These are phyloP conservation scores for Arachnomyces sp. DNA, from an alignment of 2,329 filamentous ascomycete genomes.

Conservation along the genomic window DNA sequence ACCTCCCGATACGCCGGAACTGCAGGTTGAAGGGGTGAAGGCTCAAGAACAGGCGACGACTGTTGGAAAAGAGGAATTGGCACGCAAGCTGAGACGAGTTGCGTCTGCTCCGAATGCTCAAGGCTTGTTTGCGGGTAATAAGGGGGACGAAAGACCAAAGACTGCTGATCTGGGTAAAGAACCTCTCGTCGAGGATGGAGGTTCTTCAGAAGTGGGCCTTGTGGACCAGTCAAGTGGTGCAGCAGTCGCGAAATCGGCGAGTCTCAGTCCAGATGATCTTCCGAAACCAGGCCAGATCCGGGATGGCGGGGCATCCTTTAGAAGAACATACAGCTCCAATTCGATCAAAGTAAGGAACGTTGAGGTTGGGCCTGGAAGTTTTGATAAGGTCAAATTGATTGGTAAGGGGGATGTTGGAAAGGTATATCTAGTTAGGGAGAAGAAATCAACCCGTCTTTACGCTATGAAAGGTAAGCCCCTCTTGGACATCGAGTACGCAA, in stretches of 20 bases:
- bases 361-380: conserved; percentile 88
- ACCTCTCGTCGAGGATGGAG: conserved; percentile 55
- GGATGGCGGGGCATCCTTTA: conserved; percentile 60
- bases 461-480: conserved; percentile 81
- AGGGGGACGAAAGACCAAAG: conserved; percentile 60
- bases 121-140: conserved; percentile 65
- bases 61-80: conserved; percentile 86
- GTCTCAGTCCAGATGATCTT: conserved; percentile 31
- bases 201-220: conserved; percentile 28
- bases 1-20: conserved; percentile 77
- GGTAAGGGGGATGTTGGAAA: conserved; percentile 98
- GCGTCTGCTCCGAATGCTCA: conserved; percentile 96
- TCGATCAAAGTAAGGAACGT: conserved; percentile 98
- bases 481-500: background rate
- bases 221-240: conserved; percentile 16
- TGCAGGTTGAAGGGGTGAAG: conserved; percentile 63
- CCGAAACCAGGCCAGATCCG: conserved; percentile 58
- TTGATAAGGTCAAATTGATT: conserved; percentile 99
- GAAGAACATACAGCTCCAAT: conserved; percentile 95
- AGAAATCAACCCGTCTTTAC: conserved; percentile 91
- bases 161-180: conserved; percentile 84
- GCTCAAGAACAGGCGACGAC: conserved; percentile 60
- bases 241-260: conserved; percentile 38
- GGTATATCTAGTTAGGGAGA: conserved; percentile 93
- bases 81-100: conserved; percentile 83